Percentiles rank a stretch among this genome's conserved stretches.
These are phyloP conservation scores for Cryphonectria japonica DNA, from an alignment of 2,329 filamentous ascomycete species.

Conservation along the genomic window DNA sequence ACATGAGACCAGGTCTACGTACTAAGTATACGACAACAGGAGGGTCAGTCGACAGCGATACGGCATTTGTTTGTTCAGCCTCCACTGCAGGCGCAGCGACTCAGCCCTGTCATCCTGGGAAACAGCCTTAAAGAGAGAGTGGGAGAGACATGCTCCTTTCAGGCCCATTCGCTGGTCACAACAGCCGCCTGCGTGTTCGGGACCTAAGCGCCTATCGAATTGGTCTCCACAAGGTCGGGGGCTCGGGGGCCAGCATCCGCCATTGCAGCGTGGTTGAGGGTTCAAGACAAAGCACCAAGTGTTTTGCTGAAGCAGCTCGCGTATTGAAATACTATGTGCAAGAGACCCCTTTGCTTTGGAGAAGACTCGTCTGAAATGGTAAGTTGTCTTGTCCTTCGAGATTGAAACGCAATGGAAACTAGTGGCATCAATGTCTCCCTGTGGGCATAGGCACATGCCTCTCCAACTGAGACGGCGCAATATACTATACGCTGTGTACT, in stretches of 20 bases:
- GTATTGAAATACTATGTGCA: background rate
- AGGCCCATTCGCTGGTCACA: background rate
- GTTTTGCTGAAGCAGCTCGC: background rate
- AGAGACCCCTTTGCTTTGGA: background rate
- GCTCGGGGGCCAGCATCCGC: background rate
- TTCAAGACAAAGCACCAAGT: background rate
- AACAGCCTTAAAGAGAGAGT: background rate
- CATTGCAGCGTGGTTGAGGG: background rate
- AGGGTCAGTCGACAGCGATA: background rate
- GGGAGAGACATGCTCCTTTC: background rate
- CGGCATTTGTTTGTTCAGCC: background rate
- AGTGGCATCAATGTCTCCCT: background rate
- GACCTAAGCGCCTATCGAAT: background rate
- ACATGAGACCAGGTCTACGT: background rate
- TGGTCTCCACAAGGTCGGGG: too few species aligned
- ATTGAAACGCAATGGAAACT: slow-evolving; percentile 24
- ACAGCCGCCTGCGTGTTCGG: background rate
- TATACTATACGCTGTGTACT: background rate
- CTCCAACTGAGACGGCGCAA: background rate
- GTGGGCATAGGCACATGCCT: slow-evolving; percentile 9
- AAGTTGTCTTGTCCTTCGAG: slow-evolving; percentile 3
- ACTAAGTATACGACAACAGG: background rate
- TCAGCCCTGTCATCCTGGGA: slow-evolving; percentile 8
- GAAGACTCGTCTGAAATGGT: background rate
- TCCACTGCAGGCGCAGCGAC: background rate